Evolutionary conservation across 164 flowering plant genomes (phyloP).

Genomic region (Tinospora cordifolia): DNA sequence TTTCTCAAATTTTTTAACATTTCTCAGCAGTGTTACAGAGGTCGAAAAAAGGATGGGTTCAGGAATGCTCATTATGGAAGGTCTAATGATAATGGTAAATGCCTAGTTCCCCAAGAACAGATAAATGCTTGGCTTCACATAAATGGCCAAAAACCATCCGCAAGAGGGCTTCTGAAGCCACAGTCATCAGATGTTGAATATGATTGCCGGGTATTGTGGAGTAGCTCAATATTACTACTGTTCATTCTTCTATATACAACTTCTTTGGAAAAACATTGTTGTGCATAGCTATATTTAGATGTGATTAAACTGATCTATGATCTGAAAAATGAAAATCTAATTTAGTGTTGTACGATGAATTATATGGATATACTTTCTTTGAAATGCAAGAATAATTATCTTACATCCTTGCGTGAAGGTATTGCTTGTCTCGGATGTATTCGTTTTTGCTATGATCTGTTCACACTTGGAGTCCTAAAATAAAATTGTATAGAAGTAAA

Average conservation of each 20-base stretch:
- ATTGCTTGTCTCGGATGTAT: too few relatives aligned
- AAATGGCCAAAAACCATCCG: slow-evolving; percentile 40
- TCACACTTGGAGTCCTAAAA: too few relatives aligned
- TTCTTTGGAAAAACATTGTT: slow-evolving; percentile 1
- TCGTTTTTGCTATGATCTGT: too few relatives aligned
- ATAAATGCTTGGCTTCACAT: slow-evolving; percentile 70
- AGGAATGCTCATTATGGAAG: slow-evolving; percentile 19
- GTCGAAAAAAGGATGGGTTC: slow-evolving; percentile 46
- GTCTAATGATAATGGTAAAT: slow-evolving; percentile 29
- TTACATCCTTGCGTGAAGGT: too few relatives aligned
- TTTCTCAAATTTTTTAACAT: neutral
- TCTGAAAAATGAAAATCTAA: neutral
- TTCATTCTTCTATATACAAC: neutral
- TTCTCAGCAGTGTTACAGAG: slow-evolving; percentile 47
- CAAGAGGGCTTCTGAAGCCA: slow-evolving; percentile 29
- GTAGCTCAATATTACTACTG: neutral
- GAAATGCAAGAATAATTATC: neutral
- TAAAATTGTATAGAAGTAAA: too few relatives aligned
- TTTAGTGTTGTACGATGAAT: neutral
- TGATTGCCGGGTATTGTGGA: slow-evolving; percentile 52
- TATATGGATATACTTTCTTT: neutral
- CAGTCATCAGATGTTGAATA: slow-evolving; percentile 35
- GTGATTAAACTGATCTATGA: neutral
- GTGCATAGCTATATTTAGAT: neutral
- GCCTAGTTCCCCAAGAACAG: slow-evolving; percentile 67